Evolutionary conservation across 1,139 yeast species (phyloP).

Genomic region (Blastobotrys elegans): DNA sequence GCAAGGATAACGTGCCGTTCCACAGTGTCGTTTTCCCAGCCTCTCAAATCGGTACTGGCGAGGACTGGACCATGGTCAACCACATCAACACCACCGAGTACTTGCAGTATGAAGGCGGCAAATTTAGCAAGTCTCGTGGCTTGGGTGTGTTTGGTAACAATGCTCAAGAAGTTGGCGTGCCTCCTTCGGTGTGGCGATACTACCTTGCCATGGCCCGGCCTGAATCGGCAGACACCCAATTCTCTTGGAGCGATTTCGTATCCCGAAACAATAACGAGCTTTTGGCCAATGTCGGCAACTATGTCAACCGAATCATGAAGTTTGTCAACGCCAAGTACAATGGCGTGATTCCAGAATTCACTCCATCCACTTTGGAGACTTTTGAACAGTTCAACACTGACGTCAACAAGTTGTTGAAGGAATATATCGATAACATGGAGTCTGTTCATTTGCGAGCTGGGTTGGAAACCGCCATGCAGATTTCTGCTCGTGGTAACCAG

Average conservation of each 20-base stretch:
- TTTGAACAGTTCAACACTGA: conserved; percentile 44
- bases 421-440: conserved; percentile 72
- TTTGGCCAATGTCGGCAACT: conserved; percentile 93
- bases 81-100: conserved; percentile 94
- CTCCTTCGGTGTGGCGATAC: conserved; percentile 97
- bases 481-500: conserved; percentile 89
- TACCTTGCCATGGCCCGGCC: conserved; percentile 91
- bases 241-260: conserved; percentile 95
- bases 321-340: conserved; percentile 87
- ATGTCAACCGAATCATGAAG: conserved; percentile 88
- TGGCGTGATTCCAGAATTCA: conserved; percentile 72
- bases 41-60: conserved; percentile 80
- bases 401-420: conserved; percentile 53
- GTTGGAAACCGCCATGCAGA: conserved; percentile 82
- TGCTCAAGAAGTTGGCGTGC: conserved; percentile 86
- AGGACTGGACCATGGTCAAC: conserved; percentile 85
- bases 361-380: conserved; percentile 39
- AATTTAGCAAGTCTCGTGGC: conserved; percentile 93
- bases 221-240: conserved; percentile 91
- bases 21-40: conserved; percentile 98
- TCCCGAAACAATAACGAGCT: conserved; percentile 89
- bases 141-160: conserved; percentile 98
- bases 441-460: conserved; percentile 79
- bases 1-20: conserved; percentile 98
- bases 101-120: conserved; percentile 95